Percentiles rank a stretch among this genome's conserved stretches.
Conservation (phyloP, 805 yeast species). For the Cyberlindnera samutprakarnensis region DNA sequence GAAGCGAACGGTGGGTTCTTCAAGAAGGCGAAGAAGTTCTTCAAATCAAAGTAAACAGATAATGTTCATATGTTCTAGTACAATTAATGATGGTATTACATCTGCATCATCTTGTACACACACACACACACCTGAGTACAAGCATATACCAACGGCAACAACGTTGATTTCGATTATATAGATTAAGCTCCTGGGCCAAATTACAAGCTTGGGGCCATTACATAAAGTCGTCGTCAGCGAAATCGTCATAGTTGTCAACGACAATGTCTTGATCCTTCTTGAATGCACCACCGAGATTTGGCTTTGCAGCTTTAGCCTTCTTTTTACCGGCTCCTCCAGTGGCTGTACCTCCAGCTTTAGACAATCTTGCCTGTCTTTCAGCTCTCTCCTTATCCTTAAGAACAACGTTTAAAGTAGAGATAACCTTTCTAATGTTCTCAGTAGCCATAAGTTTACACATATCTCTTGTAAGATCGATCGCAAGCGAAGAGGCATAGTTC, state of each 20-base stretch:
- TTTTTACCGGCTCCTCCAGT: conserved; percentile 93
- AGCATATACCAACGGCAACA: too few species aligned
- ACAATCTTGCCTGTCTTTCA: conserved; percentile 81
- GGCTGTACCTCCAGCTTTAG: conserved; percentile 77
- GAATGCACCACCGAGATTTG: conserved; percentile 53
- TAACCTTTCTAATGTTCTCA: conserved; percentile 79
- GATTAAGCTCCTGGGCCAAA: too few species aligned
- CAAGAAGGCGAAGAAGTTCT: conserved; percentile 37
- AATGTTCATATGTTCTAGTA: too few species aligned
- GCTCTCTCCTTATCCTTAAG: conserved; percentile 81
- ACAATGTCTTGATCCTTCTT: conserved; percentile 63
- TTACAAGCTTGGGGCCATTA: conserved; percentile 18
- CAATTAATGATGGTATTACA: too few species aligned
- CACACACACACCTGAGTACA: too few species aligned
- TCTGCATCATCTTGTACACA: too few species aligned
- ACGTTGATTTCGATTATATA: too few species aligned
- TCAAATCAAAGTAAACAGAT: too few species aligned
- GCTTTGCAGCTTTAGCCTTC: conserved; percentile 69
- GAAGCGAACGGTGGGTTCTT: conserved; percentile 31
- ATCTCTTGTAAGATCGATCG: conserved; percentile 82
- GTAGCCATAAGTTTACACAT: conserved; percentile 71
- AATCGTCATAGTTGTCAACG: conserved; percentile 45
- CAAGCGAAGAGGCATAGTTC: conserved; percentile 67
- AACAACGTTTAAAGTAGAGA: conserved; percentile 74
- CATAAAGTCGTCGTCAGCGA: conserved; percentile 81